Conservation (phyloP, 148 eudicot genomes). For the Vaccinium vitisidaea region DNA sequence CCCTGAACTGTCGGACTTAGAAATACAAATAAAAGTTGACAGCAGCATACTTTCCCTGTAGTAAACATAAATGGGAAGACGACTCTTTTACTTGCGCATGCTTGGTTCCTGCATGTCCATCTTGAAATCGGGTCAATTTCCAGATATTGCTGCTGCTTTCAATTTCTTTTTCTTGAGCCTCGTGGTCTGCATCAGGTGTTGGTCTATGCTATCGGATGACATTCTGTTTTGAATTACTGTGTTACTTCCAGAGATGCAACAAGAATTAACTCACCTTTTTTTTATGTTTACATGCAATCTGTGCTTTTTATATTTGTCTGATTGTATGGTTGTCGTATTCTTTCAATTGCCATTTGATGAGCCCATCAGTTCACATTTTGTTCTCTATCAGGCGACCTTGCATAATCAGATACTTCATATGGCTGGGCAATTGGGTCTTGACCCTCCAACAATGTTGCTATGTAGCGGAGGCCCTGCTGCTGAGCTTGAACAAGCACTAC, state of each 20-base stretch:
- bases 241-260: background rate
- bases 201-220: background rate
- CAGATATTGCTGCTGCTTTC: background rate
- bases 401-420: conserved; percentile 72
- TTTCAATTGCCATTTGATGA: background rate
- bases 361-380: background rate
- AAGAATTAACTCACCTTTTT: background rate
- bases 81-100: background rate
- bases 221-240: background rate
- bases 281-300: background rate
- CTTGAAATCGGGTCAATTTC: background rate
- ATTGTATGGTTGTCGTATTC: background rate
- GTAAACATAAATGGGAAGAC: background rate
- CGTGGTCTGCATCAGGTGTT: background rate
- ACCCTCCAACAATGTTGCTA: conserved; percentile 89
- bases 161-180: background rate
- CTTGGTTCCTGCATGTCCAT: background rate
- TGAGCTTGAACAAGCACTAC: conserved; percentile 77
- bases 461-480: conserved; percentile 55
- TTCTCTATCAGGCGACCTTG: conserved; percentile 69
- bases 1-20: background rate
- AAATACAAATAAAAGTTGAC: background rate
- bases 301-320: background rate
- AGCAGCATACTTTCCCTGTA: background rate
- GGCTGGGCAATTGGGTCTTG: conserved; percentile 99